These are phyloP conservation scores for Barnettozyma wickerhamii DNA, from an alignment of 805 yeast genomes.

Conservation along the genomic window DNA sequence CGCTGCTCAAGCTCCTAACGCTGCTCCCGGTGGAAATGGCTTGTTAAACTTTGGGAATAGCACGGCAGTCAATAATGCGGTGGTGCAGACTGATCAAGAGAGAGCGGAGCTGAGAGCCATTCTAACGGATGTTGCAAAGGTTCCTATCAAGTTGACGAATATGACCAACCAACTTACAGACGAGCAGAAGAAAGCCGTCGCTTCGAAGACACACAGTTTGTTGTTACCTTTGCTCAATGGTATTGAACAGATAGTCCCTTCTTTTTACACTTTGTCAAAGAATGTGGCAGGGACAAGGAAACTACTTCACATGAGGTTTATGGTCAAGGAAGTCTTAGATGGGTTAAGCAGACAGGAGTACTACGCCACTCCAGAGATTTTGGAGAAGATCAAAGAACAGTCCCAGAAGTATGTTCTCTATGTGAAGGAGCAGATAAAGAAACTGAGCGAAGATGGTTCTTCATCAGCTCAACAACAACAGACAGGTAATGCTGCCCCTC, in stretches of 20 bases:
- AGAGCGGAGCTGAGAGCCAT: slow-evolving; percentile 57
- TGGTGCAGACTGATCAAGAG: slow-evolving; percentile 52
- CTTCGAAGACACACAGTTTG: slow-evolving; percentile 47
- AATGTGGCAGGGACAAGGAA: slow-evolving; percentile 72
- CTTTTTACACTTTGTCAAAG: slow-evolving; percentile 70
- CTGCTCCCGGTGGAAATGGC: slow-evolving; percentile 9
- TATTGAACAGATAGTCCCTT: slow-evolving; percentile 73
- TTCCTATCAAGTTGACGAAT: slow-evolving; percentile 63
- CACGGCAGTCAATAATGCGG: slow-evolving; percentile 19
- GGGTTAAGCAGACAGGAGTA: slow-evolving; percentile 59
- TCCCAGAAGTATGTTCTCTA: slow-evolving; percentile 70
- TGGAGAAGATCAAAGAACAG: slow-evolving; percentile 67
- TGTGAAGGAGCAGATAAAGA: slow-evolving; percentile 57
- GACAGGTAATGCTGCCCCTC: background rate
- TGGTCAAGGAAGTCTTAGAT: slow-evolving; percentile 74
- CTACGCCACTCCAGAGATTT: slow-evolving; percentile 67
- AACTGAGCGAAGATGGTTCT: slow-evolving; percentile 29
- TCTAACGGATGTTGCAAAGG: slow-evolving; percentile 62
- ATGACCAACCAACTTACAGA: slow-evolving; percentile 56
- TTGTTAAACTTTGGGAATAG: no score
- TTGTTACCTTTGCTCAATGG: slow-evolving; percentile 52
- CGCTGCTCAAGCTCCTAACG: slow-evolving; percentile 7
- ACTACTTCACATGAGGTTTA: slow-evolving; percentile 70
- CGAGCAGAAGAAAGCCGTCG: slow-evolving; percentile 59
- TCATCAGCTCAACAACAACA: background rate